Base-by-base conservation (phyloP, 1,284 basidiomycete species). In the Cryptococcus jaspeensis region DNA sequence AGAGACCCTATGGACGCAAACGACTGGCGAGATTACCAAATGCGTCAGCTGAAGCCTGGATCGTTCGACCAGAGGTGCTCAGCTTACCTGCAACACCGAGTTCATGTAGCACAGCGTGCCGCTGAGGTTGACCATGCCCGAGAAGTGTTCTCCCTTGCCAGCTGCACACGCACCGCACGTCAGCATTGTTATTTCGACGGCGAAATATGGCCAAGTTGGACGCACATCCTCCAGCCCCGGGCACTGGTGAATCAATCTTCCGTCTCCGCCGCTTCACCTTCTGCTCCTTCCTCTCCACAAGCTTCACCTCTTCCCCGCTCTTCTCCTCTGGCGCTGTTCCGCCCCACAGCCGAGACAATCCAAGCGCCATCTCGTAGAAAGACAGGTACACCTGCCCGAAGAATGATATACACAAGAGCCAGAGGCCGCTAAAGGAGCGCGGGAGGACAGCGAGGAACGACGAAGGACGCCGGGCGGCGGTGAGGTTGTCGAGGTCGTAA, bases 41-140 rank as follows among this genome's bases (percentile, higher is more conserved):
- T 35, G 37, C 37, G 40, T 12, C 23, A 38, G 8, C 23, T 35
- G 18, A 5, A 25, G 32, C 22, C 22, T 32, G 28, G n/a, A n/a
- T 20, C 20, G n/a, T 20, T n/a, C 13, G 13, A 49, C 35, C 12
- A 22, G 25, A 8, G 22, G 41, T n/a, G 15, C 43, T 4, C 5
- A 7, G 69, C 81, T 61, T 62, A 89, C 91, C 84, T 94, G 92
- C 11, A 95, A 79, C 3, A 91, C 92, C 13, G 91, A 90, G 73
- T 96, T 93, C 85, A 95, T 89, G 79, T 94, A 96, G 71, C 92
- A 95, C 62, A 94, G 89, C 50, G 90, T 93, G 9, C 92, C 92
- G n/a, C 89, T 91, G 38, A 92, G 86, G 70, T 96, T 95, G 67
- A 93, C 87, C 54, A 95, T 85, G 1, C 91, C 92, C 5, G 90